Evolutionary conservation across 2,329 filamentous ascomycete genomes (phyloP), one percentile per base, ranked within the genome.

Genomic region (Trichoderma cornu-damae): DNA sequence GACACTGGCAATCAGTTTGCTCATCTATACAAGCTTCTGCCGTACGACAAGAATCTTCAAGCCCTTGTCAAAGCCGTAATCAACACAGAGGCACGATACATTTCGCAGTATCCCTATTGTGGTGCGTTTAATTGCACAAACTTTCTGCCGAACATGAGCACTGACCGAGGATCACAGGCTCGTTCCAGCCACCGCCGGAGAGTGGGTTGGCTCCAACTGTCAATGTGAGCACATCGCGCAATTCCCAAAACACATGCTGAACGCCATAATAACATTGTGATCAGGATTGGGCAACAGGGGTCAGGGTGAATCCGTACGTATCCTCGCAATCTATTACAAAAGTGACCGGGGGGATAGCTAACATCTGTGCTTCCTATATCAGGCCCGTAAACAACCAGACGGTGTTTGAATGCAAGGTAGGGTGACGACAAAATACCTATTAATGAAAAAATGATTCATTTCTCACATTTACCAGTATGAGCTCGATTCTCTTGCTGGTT

Each of bases 401-500:
- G 1, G 66, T 68, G 0, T 67, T 67, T 32, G 66, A 67, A 49
- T 68, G 66, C 64, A 68, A 67, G 61, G 65, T 64, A 60, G 4
- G 57, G 24, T 11, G 35, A 8, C 18, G 3, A 24, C 6, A 18
- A 20, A 12, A 1, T 12, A 7, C 6, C 1, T 24, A 7, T 18
- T 40, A 7, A 16, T 6, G 3, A 9, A 30, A 4, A n/a, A 14
- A n/a, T n/a, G 11, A 12, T 4, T 4, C 5, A 8, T 2, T 42
- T 42, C 46, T 57, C n/a, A 56, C 28, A 50, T 20, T 14, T 4
- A 6, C 1, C 92, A 96, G 73, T 96, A 93, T 72, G 91, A 96
- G 72, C 82, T 96, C 35, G 91, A 96, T 74, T 93, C 89, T 6
- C 81, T 96, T 2, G 90, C 90, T 0, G 85, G 89, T 42, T 96